phyloP scores from a whole-genome alignment of 139 green algal species.

The Chlamydomonas incerta region DNA sequence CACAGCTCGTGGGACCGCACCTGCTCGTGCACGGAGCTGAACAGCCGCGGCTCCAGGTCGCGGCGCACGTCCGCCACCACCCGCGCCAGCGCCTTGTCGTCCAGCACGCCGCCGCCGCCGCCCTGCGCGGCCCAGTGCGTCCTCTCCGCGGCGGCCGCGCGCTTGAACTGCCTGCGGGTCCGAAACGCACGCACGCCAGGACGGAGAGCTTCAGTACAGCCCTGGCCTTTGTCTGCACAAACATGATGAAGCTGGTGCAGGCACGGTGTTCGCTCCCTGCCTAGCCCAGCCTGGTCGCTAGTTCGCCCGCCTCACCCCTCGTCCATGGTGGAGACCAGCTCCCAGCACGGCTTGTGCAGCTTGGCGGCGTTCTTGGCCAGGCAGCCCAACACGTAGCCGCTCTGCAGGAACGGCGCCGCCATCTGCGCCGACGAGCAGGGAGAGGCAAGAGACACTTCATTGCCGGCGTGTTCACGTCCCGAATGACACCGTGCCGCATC shows the following conservation, averaged over 20 bases:
- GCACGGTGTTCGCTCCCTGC: no score
- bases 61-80: conserved; percentile 39
- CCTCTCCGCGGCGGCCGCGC: conserved; percentile 9
- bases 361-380: conserved; percentile 30
- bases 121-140: not conserved
- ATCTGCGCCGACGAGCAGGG: not conserved
- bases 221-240: no score
- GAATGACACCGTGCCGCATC: no score
- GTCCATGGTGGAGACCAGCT: conserved; percentile 50
- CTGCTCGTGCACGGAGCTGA: conserved; percentile 30
- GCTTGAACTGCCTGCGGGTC: not conserved
- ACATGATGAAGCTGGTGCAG: no score
- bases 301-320: conserved; percentile 25
- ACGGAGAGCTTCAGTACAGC: no score
- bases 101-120: not conserved
- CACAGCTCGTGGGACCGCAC: no score
- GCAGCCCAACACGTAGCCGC: conserved; percentile 46
- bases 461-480: not conserved
- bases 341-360: conserved; percentile 53
- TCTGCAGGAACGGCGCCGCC: conserved; percentile 40
- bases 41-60: conserved; percentile 42
- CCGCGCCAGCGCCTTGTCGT: conserved; percentile 4
- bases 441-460: not conserved
- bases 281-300: no score
- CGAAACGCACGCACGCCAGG: no score